Evolutionary conservation across 176 grass and related monocot genomes (phyloP), one percentile per base, ranked within the genome.

Genomic region (Zoysia japonica): DNA sequence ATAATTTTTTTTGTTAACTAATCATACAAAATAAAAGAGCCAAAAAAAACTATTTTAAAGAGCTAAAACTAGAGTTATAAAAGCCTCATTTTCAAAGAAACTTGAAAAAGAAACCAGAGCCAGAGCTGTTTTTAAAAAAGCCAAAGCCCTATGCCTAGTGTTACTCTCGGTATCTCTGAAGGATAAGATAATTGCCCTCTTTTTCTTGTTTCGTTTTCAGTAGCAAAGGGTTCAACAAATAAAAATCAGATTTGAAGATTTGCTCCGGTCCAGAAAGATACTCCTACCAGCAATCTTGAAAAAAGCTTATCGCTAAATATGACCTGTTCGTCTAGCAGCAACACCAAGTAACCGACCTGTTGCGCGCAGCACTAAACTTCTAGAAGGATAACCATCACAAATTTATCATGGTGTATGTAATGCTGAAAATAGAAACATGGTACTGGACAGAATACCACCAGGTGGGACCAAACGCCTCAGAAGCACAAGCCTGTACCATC

Each of bases 401-500:
- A 59, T 20, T 20, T 20, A 59, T 59, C 54, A 56, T 17, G 13
- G 51, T 15, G 14, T 28, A 28, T 28, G 47, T 49, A 49, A 49
- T 11, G 7, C 47, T 6, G 47, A 49, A 49, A 10, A 11, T 10
- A 49, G 47, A 49, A 5, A 1, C 9, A n/a, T 2, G 3, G 45
- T 7, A 50, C 28, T 28, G 28, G 28, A 28, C 28, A 28, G 28
- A 28, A 28, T 28, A 28, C 28, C 5, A 13, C 50, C 4, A 64
- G 17, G 11, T 5, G 15, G 41, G 3, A 0, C 9, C 59, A 67
- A 48, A 50, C 80, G 43, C 16, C 54, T 80, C 69, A 68, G 14
- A 75, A 43, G 36, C 63, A 75, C 48, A 57, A 37, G 16, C 49
- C 49, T 82, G 67, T 66, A 67, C 48, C 0, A 65, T 65, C 41